These are phyloP conservation scores for Dendrocalamus sinicus DNA, from an alignment of 176 grass and related monocot species.

Conservation along the genomic window DNA sequence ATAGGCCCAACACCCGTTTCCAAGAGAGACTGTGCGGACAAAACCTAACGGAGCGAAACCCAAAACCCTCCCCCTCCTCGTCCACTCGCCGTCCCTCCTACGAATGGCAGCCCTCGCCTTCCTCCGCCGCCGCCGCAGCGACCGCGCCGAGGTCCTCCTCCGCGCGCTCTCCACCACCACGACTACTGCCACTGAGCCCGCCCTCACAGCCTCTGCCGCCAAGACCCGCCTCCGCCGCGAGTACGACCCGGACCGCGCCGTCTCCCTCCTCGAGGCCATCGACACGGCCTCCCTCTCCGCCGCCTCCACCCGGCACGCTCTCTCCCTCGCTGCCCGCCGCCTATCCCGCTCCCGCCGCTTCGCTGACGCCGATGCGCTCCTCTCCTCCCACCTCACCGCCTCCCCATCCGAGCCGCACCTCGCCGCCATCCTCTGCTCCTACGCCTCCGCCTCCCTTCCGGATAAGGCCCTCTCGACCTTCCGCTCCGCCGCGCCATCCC, in stretches of 20 bases:
- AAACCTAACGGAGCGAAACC: slow-evolving; percentile 48
- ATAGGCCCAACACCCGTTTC: not conserved
- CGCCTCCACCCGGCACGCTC: slow-evolving; percentile 57
- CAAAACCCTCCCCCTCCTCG: slow-evolving; percentile 3
- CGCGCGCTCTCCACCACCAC: slow-evolving; percentile 42
- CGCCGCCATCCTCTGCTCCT: slow-evolving; percentile 65
- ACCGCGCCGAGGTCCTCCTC: slow-evolving; percentile 18
- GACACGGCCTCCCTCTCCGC: slow-evolving; percentile 46
- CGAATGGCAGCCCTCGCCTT: slow-evolving; percentile 47
- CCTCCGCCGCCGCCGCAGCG: slow-evolving; percentile 43
- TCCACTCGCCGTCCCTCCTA: not conserved
- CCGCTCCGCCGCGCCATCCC: slow-evolving; percentile 38
- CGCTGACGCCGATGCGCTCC: slow-evolving; percentile 53
- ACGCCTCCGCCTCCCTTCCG: slow-evolving; percentile 59
- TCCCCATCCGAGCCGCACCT: slow-evolving; percentile 59
- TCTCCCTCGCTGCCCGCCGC: slow-evolving; percentile 58
- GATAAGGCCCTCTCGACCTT: slow-evolving; percentile 64
- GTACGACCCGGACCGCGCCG: slow-evolving; percentile 55
- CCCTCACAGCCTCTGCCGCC: slow-evolving; percentile 2
- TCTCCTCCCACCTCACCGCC: slow-evolving; percentile 52
- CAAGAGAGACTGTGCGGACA: not conserved
- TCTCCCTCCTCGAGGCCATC: slow-evolving; percentile 66
- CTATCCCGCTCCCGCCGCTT: slow-evolving; percentile 58
- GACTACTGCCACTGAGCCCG: not conserved
- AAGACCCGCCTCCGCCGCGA: slow-evolving; percentile 60